Percentiles rank a stretch among this genome's conserved stretches.
These are phyloP conservation scores for Pulveroboletus sp. DNA, from an alignment of 768 basidiomycete genomes.

Conservation along the genomic window DNA sequence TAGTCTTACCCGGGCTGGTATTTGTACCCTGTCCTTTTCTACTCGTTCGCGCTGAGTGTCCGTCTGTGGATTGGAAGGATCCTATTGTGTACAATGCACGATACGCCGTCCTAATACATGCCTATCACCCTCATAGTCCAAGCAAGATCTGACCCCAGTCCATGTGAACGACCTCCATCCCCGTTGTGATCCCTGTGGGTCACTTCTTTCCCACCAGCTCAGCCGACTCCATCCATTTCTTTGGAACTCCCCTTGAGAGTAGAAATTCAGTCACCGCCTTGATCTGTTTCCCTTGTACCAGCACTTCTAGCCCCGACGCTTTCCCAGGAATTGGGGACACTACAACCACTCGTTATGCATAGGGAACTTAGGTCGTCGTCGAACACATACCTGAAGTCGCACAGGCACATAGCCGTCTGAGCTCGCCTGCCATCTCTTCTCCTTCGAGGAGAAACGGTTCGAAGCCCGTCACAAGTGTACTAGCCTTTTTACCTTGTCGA, in stretches of 20 bases:
- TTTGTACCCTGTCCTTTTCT: too few relatives aligned
- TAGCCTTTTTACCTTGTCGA: conserved; percentile 73
- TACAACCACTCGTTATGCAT: conserved; percentile 21
- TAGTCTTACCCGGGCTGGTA: too few relatives aligned
- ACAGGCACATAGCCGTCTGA: conserved; percentile 72
- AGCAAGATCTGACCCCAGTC: too few relatives aligned
- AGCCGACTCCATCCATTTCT: conserved; percentile 66
- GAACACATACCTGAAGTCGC: conserved; percentile 62
- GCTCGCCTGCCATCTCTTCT: conserved; percentile 72
- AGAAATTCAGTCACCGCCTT: conserved; percentile 64
- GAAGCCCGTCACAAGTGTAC: conserved; percentile 72
- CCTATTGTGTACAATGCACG: too few relatives aligned
- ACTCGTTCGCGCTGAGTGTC: too few relatives aligned
- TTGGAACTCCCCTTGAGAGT: conserved; percentile 66
- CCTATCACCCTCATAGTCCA: too few relatives aligned
- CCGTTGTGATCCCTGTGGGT: too few relatives aligned
- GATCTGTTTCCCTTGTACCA: conserved; percentile 83
- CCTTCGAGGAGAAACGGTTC: conserved; percentile 71
- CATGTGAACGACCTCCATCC: too few relatives aligned
- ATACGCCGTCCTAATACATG: too few relatives aligned
- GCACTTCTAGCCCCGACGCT: conserved; percentile 57
- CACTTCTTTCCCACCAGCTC: conserved; percentile 46
- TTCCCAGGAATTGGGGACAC: conserved; percentile 62
- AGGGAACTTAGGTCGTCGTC: background rate
- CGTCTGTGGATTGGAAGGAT: too few relatives aligned